Evolutionary conservation across 2,329 filamentous ascomycete genomes (phyloP), one percentile per base, ranked within the genome.

Genomic region (Elsinoe batatas): DNA sequence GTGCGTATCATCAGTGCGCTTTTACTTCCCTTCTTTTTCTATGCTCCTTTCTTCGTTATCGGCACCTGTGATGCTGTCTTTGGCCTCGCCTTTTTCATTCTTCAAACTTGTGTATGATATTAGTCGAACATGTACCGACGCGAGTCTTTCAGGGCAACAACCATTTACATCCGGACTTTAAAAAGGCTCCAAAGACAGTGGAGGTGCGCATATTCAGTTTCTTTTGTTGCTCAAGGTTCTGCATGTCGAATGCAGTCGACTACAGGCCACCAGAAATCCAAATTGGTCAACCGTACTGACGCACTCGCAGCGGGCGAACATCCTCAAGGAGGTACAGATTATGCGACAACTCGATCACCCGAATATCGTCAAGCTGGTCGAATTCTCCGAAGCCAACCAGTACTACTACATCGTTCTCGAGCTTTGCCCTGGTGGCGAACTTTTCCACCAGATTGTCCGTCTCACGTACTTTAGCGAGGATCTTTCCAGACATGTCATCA

Each of bases 381-480:
- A 95, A 65, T 97, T 97, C 68, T 87, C 87, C 60, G 93, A 98
- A 71, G 94, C 91, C 1, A 80, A 81, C 57, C 90, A 97, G 70
- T 96, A 96, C 69, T 97, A 97, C 73, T 98, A 94, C 74, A 96
- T 98, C 63, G 84, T 98, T 42, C 82, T 98, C 38, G 93, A 98
- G 72, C 79, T 97, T 42, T 95, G 91, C 57, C 90, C 91, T 0
- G 93, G 93, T 58, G 93, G 93, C 67, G 93, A 98, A 73, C 77
- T 98, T 10, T 98, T 98, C 77, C 93, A 98, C 70, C 91, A 97
- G 69, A 97, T 98, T 64, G 93, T 98, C 53, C 87, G 91, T 62
- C 82, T 98, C 68, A 98, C 93, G 12, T 98, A 97, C 70, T 98
- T 98, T 69, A 97, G 91, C 74, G 93, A 98, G 70, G 85, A 96